Evolutionary conservation across 148 eudicot genomes (phyloP).

Genomic region (Pharnaceum exiguum): DNA sequence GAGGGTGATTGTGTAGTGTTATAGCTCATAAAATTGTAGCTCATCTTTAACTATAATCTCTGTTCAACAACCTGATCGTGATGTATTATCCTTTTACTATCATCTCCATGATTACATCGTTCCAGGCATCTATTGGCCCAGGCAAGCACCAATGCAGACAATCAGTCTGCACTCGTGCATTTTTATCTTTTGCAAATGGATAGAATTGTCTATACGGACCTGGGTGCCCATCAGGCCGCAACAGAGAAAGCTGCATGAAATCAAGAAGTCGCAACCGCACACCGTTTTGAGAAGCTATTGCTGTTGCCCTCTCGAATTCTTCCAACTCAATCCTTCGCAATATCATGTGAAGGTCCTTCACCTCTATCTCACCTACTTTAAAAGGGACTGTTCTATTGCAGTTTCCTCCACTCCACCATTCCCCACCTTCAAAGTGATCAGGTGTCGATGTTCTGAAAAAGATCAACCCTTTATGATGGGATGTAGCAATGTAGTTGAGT

Average conservation of each 20-base stretch:
- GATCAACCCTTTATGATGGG: slow-evolving; percentile 43
- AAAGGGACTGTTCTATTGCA: slow-evolving; percentile 54
- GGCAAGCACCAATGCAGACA: slow-evolving; percentile 95
- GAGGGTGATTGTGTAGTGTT: background rate
- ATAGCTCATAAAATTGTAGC: slow-evolving; percentile 1
- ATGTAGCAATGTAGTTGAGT: slow-evolving; percentile 40
- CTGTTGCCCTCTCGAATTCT: slow-evolving; percentile 44
- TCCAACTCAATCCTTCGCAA: slow-evolving; percentile 61
- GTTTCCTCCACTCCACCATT: slow-evolving; percentile 62
- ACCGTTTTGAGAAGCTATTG: slow-evolving; percentile 45
- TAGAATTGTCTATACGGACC: slow-evolving; percentile 58
- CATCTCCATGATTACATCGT: slow-evolving; percentile 70
- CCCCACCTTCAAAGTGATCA: slow-evolving; percentile 82
- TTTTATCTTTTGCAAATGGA: slow-evolving; percentile 42
- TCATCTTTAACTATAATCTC: too few relatives aligned
- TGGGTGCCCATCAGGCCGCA: slow-evolving; percentile 88
- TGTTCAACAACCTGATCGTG: background rate
- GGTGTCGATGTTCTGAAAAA: slow-evolving; percentile 62
- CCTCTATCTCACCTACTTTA: slow-evolving; percentile 47
- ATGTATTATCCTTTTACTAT: slow-evolving; percentile 30
- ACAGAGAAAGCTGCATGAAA: slow-evolving; percentile 48
- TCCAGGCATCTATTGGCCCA: slow-evolving; percentile 89
- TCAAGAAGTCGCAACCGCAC: slow-evolving; percentile 56
- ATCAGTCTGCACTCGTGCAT: slow-evolving; percentile 35
- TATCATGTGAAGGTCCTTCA: slow-evolving; percentile 32